Base-by-base conservation (phyloP, 2,329 filamentous ascomycete genomes). In the Pseudopyricularia cyperi region DNA sequence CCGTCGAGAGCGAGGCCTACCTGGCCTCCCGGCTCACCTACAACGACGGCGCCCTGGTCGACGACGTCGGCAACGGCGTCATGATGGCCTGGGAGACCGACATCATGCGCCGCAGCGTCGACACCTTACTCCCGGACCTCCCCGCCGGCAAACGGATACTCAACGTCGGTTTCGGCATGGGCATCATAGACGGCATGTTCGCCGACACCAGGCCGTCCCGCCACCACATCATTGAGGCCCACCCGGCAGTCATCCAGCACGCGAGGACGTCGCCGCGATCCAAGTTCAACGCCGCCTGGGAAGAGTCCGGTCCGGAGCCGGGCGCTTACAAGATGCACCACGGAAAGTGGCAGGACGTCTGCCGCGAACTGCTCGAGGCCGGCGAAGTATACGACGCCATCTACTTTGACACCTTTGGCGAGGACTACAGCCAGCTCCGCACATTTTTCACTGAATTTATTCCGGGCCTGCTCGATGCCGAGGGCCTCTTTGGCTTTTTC, bases 371-470 rank as follows among this genome's bases (percentile, higher is more conserved):
- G 7, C 69, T 91, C 1, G 77, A 80, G 54, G 69, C 80, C 39
- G 85, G 85, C 9, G 76, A 85, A 60, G 70, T 81, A 12, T 90
- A 91, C 62, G 87, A 95, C 63, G 87, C 85, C 28, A 88, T 98
- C 58, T 98, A 97, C 71, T 97, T 96, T 62, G 93, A 98, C 64
- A 98, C 93, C 0, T 97, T 97, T 66, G 93, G 89, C 7, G 93
- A 98, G 69, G 87, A 93, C 57, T 98, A 97, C 67, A 73, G 75
- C 2, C 87, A 91, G 64, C 79, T 97, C 28, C 84, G 85, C 47
- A 75, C 82, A 54, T 96, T 97, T 71, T 95, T 97, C 65, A 84
- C 79, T 2, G 93, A 97, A 65, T 82, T 85, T 59, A 83, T 97
- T 11, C 87, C 93, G 32, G 84, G 81, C 0, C 67, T 97, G 52